phyloP scores from a whole-genome alignment of 345 rosid species.

The Bruguiera gymnorhiza region DNA sequence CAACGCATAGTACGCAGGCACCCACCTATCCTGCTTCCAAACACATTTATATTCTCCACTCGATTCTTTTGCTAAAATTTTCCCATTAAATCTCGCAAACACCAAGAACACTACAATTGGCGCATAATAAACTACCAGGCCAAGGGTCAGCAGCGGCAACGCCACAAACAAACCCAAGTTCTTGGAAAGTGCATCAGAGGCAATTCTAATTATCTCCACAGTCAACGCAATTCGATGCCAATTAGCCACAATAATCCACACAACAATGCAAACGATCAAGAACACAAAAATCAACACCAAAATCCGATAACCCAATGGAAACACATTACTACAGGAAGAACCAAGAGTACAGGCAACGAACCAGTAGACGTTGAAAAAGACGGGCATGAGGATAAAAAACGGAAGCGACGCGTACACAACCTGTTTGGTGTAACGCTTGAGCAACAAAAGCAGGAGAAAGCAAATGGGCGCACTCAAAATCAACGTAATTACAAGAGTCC shows the following conservation, averaged over 20 bases:
- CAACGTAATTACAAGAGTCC: slow-evolving; percentile 65
- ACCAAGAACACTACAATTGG: slow-evolving; percentile 80
- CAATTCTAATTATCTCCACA: slow-evolving; percentile 61
- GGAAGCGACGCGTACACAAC: slow-evolving; percentile 75
- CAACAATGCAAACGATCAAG: slow-evolving; percentile 57
- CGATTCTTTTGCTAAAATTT: slow-evolving; percentile 52
- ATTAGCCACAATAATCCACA: slow-evolving; percentile 78
- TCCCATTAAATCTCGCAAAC: slow-evolving; percentile 72
- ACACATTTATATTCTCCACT: slow-evolving; percentile 56
- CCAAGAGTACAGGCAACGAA: slow-evolving; percentile 78
- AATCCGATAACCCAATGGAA: slow-evolving; percentile 70
- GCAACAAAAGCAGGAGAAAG: slow-evolving; percentile 56
- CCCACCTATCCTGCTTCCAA: slow-evolving; percentile 93
- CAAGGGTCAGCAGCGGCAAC: slow-evolving; percentile 57
- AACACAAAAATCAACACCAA: slow-evolving; percentile 63
- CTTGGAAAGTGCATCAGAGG: slow-evolving; percentile 71
- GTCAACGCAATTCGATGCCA: slow-evolving; percentile 84
- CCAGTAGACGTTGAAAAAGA: slow-evolving; percentile 80
- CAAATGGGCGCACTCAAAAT: slow-evolving; percentile 70
- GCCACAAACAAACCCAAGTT: slow-evolving; percentile 66
- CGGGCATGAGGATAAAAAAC: slow-evolving; percentile 62
- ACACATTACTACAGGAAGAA: slow-evolving; percentile 58
- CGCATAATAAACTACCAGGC: slow-evolving; percentile 56
- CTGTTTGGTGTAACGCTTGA: slow-evolving; percentile 80
- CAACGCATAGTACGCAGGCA: slow-evolving; percentile 78